Base-by-base conservation (phyloP, 2,329 filamentous ascomycete genomes). In the Xylariaceae sp. region DNA sequence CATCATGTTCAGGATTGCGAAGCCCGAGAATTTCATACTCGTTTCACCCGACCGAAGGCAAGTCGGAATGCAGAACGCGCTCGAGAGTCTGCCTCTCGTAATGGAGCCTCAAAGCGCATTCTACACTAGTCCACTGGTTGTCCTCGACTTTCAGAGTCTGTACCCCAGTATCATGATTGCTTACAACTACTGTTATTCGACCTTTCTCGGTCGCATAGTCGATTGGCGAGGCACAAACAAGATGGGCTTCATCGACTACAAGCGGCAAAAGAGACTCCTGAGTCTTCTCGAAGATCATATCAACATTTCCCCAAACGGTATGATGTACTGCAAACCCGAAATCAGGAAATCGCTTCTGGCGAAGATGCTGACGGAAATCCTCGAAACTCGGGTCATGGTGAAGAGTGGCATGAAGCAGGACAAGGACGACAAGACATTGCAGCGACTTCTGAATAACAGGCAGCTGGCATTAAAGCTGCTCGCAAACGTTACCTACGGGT, bases 131-230 rank as follows among this genome's bases (percentile, higher is more conserved):
- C 94, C 94, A 0, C 73, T 99, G 0, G 72, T 99, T 2, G 94
- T 99, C 0, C 80, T 99, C 5, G 94, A 99, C 74, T 99, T 99
- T 64, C 93, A 97, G 70, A 96, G 91, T 61, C 77, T 99, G 52
- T 99, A 99, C 66, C 94, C 94, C 0, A 97, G 92, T 73, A 88
- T 97, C 61, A 97, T 99, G 92, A 97, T 99, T 70, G 94, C 94
- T 0, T 97, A 99, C 77, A 99, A 99, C 70, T 94, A 97, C 71
- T 99, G 94, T 76, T 99, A 99, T 71, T 97, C 94, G 0, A 99
- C 94, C 0, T 99, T 92, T 67, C 80, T 97, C 0, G 94, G 94
- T 0, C 85, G 94, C 35, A 86, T 96, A 45, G 84, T 86, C 34
- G 85, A 86, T 67, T 97, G 93, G 93, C 85, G 91, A n/a, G 92